phyloP scores from a whole-genome alignment of 192 early-diverging fungal genomes.

The Coemansia sp. region DNA sequence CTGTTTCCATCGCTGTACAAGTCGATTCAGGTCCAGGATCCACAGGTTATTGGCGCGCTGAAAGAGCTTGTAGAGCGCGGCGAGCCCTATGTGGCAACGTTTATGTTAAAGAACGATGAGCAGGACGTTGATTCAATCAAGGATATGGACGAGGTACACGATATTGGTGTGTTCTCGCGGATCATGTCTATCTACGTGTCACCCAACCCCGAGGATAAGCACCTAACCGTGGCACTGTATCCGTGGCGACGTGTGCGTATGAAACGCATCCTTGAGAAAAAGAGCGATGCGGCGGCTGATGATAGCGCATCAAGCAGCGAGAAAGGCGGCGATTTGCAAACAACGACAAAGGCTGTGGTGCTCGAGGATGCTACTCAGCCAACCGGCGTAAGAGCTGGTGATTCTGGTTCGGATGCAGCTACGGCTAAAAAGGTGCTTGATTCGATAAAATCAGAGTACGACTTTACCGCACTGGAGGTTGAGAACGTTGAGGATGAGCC shows the following conservation, averaged over 20 bases:
- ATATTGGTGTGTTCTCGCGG: constrained; percentile 94
- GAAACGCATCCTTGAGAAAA: constrained; percentile 42
- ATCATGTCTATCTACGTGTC: constrained; percentile 93
- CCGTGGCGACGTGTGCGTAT: constrained; percentile 91
- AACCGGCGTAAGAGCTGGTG: constrained; percentile 2
- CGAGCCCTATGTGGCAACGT: constrained; percentile 96
- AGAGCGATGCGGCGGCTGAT: background rate
- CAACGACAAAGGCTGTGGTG: background rate
- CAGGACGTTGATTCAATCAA: constrained; percentile 81
- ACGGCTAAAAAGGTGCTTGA: constrained; percentile 34
- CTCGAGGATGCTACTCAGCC: background rate
- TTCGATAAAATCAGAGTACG: constrained; percentile 58
- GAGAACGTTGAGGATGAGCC: constrained; percentile 83
- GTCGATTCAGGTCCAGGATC: constrained; percentile 95
- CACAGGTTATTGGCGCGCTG: constrained; percentile 86
- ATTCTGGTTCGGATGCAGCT: constrained; percentile 11
- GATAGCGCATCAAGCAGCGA: background rate
- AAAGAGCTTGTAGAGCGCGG: constrained; percentile 87
- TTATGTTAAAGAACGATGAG: constrained; percentile 89
- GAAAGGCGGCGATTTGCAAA: background rate
- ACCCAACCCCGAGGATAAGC: constrained; percentile 68
- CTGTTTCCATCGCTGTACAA: constrained; percentile 99
- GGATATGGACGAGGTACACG: constrained; percentile 74
- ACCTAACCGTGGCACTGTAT: constrained; percentile 92
- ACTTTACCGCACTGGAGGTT: constrained; percentile 83